These are phyloP conservation scores for Escovopsis sp. DNA, from an alignment of 2,329 filamentous ascomycete genomes.

Conservation along the genomic window DNA sequence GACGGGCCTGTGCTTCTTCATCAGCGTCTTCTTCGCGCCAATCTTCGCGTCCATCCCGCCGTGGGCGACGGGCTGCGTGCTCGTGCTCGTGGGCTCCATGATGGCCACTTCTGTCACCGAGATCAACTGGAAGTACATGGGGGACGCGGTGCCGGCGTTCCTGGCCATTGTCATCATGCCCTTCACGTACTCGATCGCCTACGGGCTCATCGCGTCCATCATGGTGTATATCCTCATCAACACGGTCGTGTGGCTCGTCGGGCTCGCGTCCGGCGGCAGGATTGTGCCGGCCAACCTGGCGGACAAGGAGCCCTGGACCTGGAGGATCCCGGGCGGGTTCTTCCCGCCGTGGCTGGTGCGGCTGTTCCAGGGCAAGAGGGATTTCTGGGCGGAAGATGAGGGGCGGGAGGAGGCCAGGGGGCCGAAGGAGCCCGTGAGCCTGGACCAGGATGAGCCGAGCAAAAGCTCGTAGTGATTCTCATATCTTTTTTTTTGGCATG, in stretches of 20 bases:
- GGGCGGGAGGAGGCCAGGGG: conserved; percentile 5
- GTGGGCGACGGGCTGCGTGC: conserved; percentile 80
- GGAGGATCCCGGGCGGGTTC: conserved; percentile 58
- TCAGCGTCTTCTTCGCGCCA: conserved; percentile 77
- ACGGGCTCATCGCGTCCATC: conserved; percentile 72
- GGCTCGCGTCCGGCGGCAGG: conserved; percentile 50
- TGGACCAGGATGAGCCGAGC: conserved; percentile 6
- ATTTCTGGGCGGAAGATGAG: conserved; percentile 47
- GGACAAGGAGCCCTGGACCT: conserved; percentile 69
- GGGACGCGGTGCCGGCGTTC: conserved; percentile 74
- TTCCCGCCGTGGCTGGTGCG: conserved; percentile 61
- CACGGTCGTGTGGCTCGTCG: conserved; percentile 51
- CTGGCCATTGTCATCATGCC: conserved; percentile 76
- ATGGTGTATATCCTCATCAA: conserved; percentile 66
- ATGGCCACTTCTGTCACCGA: conserved; percentile 67
- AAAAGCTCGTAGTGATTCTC: no score
- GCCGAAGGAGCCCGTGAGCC: conserved; percentile 6
- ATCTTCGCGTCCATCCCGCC: conserved; percentile 83
- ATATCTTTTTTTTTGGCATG: no score
- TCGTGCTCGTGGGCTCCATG: conserved; percentile 75
- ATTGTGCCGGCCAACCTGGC: conserved; percentile 63
- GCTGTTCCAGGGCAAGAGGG: conserved; percentile 49
- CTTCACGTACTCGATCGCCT: conserved; percentile 78
- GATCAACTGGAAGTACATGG: conserved; percentile 81
- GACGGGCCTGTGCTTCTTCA: conserved; percentile 71